A percentile compares a stretch with the other conserved stretches of the same genome.
phyloP scores from a whole-genome alignment of 306 rosid genomes.

The Vigna trinervia region DNA sequence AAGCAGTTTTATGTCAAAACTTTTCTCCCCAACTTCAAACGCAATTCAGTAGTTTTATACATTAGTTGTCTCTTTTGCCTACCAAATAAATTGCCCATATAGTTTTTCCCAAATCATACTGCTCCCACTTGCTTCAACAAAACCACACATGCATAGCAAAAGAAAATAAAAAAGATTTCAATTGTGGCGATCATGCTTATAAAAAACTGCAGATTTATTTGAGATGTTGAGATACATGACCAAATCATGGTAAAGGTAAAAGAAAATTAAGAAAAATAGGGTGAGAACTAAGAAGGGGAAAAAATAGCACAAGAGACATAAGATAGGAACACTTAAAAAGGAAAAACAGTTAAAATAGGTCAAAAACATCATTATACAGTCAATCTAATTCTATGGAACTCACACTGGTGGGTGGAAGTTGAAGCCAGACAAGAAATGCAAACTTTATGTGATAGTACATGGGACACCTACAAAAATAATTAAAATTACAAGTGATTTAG shows the following conservation, averaged over 20 bases:
- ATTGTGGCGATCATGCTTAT: background rate
- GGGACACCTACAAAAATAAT: conserved; percentile 68
- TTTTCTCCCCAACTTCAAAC: conserved; percentile 13
- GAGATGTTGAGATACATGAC: background rate
- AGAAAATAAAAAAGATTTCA: conserved; percentile 26
- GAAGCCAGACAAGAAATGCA: conserved; percentile 98
- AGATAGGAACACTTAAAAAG: background rate
- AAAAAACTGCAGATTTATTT: background rate
- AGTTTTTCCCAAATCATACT: background rate
- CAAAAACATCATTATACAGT: conserved; percentile 28
- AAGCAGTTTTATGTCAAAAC: background rate
- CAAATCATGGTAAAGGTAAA: conserved; percentile 3
- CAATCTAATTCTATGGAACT: conserved; percentile 49
- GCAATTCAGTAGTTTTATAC: conserved; percentile 27
- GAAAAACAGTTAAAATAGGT: conserved; percentile 17
- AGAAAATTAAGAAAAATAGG: no score
- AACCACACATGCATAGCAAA: background rate
- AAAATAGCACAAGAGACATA: conserved; percentile 7
- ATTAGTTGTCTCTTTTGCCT: conserved; percentile 7
- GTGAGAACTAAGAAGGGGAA: background rate
- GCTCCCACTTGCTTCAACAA: background rate
- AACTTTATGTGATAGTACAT: conserved; percentile 90
- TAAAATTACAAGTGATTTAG: conserved; percentile 26
- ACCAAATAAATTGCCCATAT: background rate
- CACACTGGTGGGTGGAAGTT: conserved; percentile 83